Evolutionary conservation across 148 eudicot species (phyloP).

Genomic region (Agrostemma githago): DNA sequence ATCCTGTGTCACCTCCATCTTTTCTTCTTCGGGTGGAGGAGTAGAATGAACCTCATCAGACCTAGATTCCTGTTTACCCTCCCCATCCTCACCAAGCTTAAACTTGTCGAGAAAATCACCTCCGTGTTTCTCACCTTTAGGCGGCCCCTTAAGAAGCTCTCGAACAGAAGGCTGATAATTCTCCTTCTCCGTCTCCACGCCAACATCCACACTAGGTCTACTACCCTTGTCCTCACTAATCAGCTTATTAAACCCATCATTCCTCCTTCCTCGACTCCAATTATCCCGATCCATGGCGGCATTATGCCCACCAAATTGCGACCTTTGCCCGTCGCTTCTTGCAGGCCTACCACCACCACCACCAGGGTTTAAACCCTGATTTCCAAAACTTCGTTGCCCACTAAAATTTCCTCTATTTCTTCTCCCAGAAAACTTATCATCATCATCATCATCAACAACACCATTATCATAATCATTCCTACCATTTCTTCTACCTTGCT

Average conservation of each 20-base stretch:
- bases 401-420: constrained; percentile 17
- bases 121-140: constrained; percentile 17
- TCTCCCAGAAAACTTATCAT: constrained; percentile 17
- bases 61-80: constrained; percentile 10
- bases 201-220: constrained; percentile 6
- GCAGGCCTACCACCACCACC: constrained; percentile 32
- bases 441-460: constrained; percentile 10
- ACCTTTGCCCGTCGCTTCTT: constrained; percentile 31
- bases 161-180: constrained; percentile 26
- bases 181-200: background rate
- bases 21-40: constrained; percentile 18
- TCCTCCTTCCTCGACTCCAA: constrained; percentile 22
- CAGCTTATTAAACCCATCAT: constrained; percentile 28
- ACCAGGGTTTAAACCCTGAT: constrained; percentile 36
- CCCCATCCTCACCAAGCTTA: constrained; percentile 40
- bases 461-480: constrained; percentile 18
- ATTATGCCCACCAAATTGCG: constrained; percentile 26
- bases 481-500: constrained; percentile 16
- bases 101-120: constrained; percentile 65
- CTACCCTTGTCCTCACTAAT: constrained; percentile 20
- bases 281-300: constrained; percentile 10
- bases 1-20: constrained; percentile 40
- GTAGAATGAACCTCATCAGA: background rate
- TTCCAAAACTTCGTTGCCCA: constrained; percentile 27
- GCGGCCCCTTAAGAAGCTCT: constrained; percentile 25